Base-by-base conservation (phyloP, 2,329 filamentous ascomycete genomes). In the Teratosphaeriaceae sp. region DNA sequence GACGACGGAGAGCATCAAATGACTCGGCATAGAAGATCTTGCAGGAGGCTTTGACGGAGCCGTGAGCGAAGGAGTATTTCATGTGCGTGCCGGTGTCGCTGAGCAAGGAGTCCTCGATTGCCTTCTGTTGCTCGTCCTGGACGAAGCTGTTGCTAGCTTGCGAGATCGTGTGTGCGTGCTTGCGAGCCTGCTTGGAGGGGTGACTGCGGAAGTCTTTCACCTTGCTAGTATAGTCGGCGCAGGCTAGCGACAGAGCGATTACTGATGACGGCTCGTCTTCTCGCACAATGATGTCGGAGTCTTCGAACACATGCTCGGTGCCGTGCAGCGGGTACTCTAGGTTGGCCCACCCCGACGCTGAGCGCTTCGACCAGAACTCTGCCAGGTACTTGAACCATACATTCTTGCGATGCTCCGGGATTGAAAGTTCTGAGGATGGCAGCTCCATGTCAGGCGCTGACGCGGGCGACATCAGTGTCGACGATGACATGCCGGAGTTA, bases 11-110 rank as follows among this genome's bases (percentile, higher is more conserved):
- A 3, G 92, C 92, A 65, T 98, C 92, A 55, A 98, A 98, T 50
- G 96, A 92, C 63, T 97, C 92, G 0, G 92, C 92, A 58, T 94
- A 98, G 65, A 98, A 97, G 36, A 98, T 92, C 66, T 98, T 98
- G 72, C 94, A 97, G 38, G 90, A 84, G 78, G 96, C 94, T 57
- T 85, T 87, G 2, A 94, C 90, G n/a, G 85, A 82, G 0, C 90
- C 88, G 61, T 96, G 89, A 21, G 84, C 83, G 66, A 97, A 98
- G 47, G 94, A 88, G 61, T 96, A 98, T 60, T 94, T 94, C 53
- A 96, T 80, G 64, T 98, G 92, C 1, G 88, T 95, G 27, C 90
- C 89, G 1, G 87, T 94, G 22, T 83, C 78, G 49, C 88, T 80
- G 23, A 95, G 73, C 20, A 98, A 72, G 27, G 88, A 92, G 50